Percentiles rank a stretch among this genome's conserved stretches.
Evolutionary conservation across 148 eudicot species (phyloP).

Genomic region (Bassia scoparia): DNA sequence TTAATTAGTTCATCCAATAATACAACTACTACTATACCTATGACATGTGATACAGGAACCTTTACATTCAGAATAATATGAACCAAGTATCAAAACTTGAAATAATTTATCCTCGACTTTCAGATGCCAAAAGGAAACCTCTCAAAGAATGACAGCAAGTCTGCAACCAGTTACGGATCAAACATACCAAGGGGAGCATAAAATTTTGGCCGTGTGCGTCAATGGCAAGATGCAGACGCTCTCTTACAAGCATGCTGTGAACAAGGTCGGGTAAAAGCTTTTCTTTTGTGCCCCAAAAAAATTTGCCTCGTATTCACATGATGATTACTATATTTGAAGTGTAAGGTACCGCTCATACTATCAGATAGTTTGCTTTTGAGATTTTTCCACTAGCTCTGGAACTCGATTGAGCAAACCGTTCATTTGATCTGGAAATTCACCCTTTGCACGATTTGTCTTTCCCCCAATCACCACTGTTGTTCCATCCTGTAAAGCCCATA

Average conservation of each 20-base stretch:
- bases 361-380: constrained; percentile 32
- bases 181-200: not conserved
- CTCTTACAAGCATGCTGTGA: constrained; percentile 1
- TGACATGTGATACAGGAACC: not conserved
- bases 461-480: constrained; percentile 82
- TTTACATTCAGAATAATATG: not conserved
- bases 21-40: not conserved
- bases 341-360: constrained; percentile 37
- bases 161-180: constrained; percentile 12
- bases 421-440: constrained; percentile 68
- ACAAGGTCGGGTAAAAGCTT: not conserved
- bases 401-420: constrained; percentile 70
- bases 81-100: not conserved
- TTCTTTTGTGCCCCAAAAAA: not conserved
- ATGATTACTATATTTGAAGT: not conserved
- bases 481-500: constrained; percentile 99
- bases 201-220: not conserved
- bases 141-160: not conserved
- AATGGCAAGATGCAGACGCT: not conserved
- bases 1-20: not conserved
- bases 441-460: constrained; percentile 91
- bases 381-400: constrained; percentile 67
- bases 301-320: constrained; percentile 6
- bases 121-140: not conserved
- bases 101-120: not conserved